A percentile compares a stretch with the other conserved stretches of the same genome.
Conservation (phyloP, 768 basidiomycete genomes). For the Rhizopogon vulgaris region DNA sequence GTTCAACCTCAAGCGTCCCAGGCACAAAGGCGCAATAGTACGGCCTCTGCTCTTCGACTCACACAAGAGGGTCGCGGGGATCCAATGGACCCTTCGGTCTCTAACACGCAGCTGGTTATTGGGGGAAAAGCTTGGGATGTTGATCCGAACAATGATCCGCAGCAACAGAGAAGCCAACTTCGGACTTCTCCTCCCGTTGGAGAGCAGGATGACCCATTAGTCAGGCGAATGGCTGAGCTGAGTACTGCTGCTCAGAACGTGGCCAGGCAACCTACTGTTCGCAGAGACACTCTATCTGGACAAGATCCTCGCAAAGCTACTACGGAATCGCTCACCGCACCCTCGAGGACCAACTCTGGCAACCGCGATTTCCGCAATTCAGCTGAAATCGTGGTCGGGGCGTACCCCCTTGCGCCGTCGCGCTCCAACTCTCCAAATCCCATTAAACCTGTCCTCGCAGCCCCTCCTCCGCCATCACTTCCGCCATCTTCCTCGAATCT, state of each 20-base stretch:
- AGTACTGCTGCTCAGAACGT: constrained; percentile 17
- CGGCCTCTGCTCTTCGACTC: constrained; percentile 18
- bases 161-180: constrained; percentile 26
- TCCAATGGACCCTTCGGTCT: constrained; percentile 55
- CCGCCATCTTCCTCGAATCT: constrained; percentile 38
- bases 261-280: constrained; percentile 17
- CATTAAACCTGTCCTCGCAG: constrained; percentile 73
- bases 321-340: constrained; percentile 19
- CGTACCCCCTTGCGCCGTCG: constrained; percentile 58
- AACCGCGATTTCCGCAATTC: constrained; percentile 65
- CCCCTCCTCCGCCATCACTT: constrained; percentile 40
- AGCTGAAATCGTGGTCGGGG: constrained; percentile 75
- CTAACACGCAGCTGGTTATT: constrained; percentile 56
- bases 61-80: constrained; percentile 44
- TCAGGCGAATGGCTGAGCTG: constrained; percentile 59
- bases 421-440: constrained; percentile 70
- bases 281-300: constrained; percentile 17
- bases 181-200: constrained; percentile 30
- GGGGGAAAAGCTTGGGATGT: constrained; percentile 64
- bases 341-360: constrained; percentile 9
- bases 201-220: constrained; percentile 52
- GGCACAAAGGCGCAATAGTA: constrained; percentile 21
- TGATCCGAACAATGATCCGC: constrained; percentile 62
- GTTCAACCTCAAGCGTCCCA: constrained; percentile 14
- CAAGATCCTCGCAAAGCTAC: constrained; percentile 19